Base-by-base conservation (phyloP, 2,329 filamentous ascomycete genomes). In the Immersiporthe knoxdaviesiana region DNA sequence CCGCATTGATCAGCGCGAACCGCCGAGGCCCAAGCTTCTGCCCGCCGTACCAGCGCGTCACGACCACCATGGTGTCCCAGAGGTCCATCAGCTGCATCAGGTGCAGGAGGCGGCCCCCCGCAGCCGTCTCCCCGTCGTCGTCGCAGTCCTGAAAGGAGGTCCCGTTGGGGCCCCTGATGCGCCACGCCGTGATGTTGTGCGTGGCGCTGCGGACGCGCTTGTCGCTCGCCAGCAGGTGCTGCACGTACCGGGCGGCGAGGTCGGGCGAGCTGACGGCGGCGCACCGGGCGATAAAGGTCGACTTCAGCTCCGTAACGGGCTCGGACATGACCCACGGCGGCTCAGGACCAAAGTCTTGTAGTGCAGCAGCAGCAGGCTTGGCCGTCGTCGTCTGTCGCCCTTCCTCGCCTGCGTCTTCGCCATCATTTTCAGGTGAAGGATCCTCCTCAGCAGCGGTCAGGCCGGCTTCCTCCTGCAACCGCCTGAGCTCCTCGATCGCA, bases 121-220 rank as follows among this genome's bases (percentile, higher is more conserved):
- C 96, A 7, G 96, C 96, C 35, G 92, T 92, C 84, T 99, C 96
- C 2, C 96, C 96, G 78, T 99, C 96, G 75, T 99, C 96, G 75
- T 99, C 92, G 77, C 91, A 97, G 80, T 99, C 96, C 79, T 98
- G 94, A 74, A 90, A 93, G 37, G 82, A 82, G 64, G 85, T 85
- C 5, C 83, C 82, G 72, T 80, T 81, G 68, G 83, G 85, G 0
- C 87, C 88, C 39, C 87, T 88, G 67, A 98, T 94, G 14, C 96
- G 88, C 92, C 94, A 98, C 1, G 95, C 95, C 27, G 91, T 94
- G 77, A 99, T 97, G 79, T 98, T 98, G 79, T 99, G 96, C 70
- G 95, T 94, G 5, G 96, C 96, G 61, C 86, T 84, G n/a, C 93
- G 90, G 47, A 93, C 90, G 74, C 92, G 93, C 80, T 92, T 94